phyloP scores from a whole-genome alignment of 2,329 filamentous ascomycete genomes.

The Colletotrichum costaricense region DNA sequence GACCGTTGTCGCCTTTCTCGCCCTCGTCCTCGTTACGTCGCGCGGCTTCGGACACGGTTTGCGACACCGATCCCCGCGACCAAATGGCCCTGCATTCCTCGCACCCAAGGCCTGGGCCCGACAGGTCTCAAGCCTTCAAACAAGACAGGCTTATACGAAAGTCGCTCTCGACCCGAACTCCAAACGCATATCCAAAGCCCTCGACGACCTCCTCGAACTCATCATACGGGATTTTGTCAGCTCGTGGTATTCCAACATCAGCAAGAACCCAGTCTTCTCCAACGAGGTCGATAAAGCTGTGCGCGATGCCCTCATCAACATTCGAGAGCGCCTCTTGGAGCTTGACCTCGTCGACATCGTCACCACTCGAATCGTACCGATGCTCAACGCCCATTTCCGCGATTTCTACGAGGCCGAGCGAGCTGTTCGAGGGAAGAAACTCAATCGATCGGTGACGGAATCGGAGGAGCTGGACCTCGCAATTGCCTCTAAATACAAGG shows the following conservation, averaged over 20 bases:
- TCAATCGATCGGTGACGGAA: conserved; percentile 92
- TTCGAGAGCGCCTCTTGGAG: conserved; percentile 78
- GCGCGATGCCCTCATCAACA: conserved; percentile 75
- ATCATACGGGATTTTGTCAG: conserved; percentile 86
- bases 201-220: conserved; percentile 82
- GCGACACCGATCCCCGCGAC: conserved; percentile 52
- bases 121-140: conserved; percentile 75
- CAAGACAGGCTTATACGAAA: conserved; percentile 74
- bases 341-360: conserved; percentile 87
- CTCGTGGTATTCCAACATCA: conserved; percentile 91
- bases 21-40: conserved; percentile 72
- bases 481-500: conserved; percentile 92
- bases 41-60: conserved; percentile 58
- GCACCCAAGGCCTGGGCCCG: conserved; percentile 72
- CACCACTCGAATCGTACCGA: conserved; percentile 85
- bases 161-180: conserved; percentile 80
- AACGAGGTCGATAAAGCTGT: conserved; percentile 89
- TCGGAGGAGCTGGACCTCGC: conserved; percentile 95
- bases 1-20: conserved; percentile 64
- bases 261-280: conserved; percentile 80
- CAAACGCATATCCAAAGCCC: conserved; percentile 79
- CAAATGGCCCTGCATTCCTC: conserved; percentile 68
- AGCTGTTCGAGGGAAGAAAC: conserved; percentile 84
- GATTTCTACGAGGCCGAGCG: conserved; percentile 94
- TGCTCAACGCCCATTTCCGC: conserved; percentile 87